Evolutionary conservation across 768 basidiomycete genomes (phyloP).

Genomic region (Mycena alexandri): DNA sequence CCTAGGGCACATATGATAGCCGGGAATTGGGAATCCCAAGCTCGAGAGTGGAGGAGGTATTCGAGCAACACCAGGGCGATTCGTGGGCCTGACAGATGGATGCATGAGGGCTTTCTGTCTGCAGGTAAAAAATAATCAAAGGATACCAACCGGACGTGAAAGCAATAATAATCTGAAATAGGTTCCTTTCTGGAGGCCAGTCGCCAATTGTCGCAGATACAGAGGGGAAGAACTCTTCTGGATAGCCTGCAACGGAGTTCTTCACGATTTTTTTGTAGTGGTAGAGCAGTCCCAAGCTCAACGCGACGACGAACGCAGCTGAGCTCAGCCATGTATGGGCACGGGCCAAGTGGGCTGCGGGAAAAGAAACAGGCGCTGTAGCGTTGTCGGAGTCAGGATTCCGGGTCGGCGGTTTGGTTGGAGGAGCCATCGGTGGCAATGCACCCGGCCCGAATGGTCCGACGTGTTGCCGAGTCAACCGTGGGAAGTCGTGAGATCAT

Average conservation of each 20-base stretch:
- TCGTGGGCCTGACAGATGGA: constrained; percentile 68
- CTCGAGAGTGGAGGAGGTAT: constrained; percentile 64
- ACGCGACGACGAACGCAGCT: constrained; percentile 73
- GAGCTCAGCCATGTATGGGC: constrained; percentile 76
- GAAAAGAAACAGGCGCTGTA: background rate
- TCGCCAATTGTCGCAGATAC: constrained; percentile 94
- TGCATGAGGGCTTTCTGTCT: background rate
- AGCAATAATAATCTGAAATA: constrained; percentile 92
- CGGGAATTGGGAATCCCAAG: constrained; percentile 55
- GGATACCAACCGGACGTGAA: constrained; percentile 73
- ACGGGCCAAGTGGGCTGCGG: constrained; percentile 68
- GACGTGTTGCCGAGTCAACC: too few relatives aligned
- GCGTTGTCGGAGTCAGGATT: too few relatives aligned
- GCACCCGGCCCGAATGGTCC: too few relatives aligned
- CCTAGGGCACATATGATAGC: constrained; percentile 71
- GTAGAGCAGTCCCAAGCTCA: constrained; percentile 73
- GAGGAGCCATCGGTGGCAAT: too few relatives aligned
- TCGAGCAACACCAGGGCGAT: constrained; percentile 74
- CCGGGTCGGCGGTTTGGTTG: too few relatives aligned
- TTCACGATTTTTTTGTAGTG: constrained; percentile 90
- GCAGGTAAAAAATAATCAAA: too few relatives aligned
- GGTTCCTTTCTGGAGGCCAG: constrained; percentile 87
- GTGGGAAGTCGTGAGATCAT: too few relatives aligned
- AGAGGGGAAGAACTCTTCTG: constrained; percentile 92
- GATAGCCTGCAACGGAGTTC: constrained; percentile 86